phyloP scores from a whole-genome alignment of 345 rosid species.

The Bretschneidera sinensis region DNA sequence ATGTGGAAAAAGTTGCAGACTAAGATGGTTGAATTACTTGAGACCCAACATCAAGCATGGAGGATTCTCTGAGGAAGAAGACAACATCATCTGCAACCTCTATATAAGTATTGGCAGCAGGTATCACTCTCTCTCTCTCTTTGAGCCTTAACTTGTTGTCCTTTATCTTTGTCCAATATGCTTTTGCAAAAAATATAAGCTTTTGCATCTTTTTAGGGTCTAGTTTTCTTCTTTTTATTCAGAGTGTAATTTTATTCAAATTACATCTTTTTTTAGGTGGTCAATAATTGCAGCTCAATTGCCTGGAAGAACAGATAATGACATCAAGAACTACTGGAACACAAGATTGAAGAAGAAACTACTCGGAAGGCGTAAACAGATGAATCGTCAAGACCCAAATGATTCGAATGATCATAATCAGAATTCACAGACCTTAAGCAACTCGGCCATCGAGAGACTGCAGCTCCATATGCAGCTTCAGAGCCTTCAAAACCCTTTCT shows the following conservation, averaged over 20 bases:
- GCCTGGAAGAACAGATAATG: constrained; percentile 99
- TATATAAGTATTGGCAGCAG: constrained; percentile 98
- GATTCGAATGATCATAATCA: constrained; percentile 25
- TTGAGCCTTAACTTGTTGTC: constrained; percentile 29
- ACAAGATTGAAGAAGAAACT: constrained; percentile 93
- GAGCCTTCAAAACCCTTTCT: constrained; percentile 53
- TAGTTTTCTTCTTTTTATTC: constrained; percentile 17
- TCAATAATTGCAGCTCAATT: constrained; percentile 98
- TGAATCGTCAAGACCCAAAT: constrained; percentile 30
- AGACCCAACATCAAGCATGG: constrained; percentile 97
- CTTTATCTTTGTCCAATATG: constrained; percentile 37
- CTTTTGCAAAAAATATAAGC: constrained; percentile 24
- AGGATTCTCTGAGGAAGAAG: constrained; percentile 97
- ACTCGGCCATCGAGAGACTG: constrained; percentile 79
- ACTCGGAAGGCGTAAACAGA: constrained; percentile 72
- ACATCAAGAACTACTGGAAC: constrained; percentile 97
- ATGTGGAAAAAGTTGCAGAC: constrained; percentile 97
- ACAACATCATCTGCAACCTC: constrained; percentile 92
- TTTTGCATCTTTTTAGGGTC: constrained; percentile 9
- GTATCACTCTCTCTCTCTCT: constrained; percentile 28
- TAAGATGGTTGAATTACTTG: constrained; percentile 94
- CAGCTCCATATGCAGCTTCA: constrained; percentile 95
- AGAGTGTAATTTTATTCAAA: not conserved
- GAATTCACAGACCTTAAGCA: constrained; percentile 49
- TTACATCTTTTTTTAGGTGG: constrained; percentile 55